Conservation (phyloP, 1,139 yeast species). For the Pichia sp. region DNA sequence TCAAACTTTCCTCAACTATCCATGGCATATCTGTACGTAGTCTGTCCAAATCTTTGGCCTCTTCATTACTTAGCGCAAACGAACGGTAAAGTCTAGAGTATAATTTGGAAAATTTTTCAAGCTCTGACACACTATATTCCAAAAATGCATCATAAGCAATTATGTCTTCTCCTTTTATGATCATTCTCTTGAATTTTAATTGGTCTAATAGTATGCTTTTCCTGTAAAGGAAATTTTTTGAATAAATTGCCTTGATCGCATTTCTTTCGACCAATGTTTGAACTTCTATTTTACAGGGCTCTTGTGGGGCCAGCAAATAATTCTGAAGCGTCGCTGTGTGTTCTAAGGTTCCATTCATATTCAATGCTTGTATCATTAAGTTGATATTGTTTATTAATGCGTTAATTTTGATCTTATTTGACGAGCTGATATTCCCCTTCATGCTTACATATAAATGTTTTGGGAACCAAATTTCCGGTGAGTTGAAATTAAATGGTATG, state of each 20-base stretch:
- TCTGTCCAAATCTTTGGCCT: conserved; percentile 38
- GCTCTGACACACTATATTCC: conserved; percentile 48
- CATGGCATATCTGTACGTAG: conserved; percentile 17
- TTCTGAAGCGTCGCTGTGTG: conserved; percentile 11
- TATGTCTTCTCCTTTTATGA: conserved; percentile 35
- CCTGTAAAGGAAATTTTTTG: conserved; percentile 31
- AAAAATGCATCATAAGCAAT: conserved; percentile 55
- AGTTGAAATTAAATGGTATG: conserved; percentile 24
- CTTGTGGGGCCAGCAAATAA: conserved; percentile 11
- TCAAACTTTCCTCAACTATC: conserved; percentile 1
- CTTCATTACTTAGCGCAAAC: conserved; percentile 40
- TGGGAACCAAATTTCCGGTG: conserved; percentile 31
- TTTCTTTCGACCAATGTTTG: conserved; percentile 23
- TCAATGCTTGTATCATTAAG: conserved; percentile 32
- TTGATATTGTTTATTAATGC: conserved; percentile 20
- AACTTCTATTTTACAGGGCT: conserved; percentile 8
- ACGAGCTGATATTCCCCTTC: conserved; percentile 31
- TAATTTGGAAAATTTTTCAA: conserved; percentile 34
- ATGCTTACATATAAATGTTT: conserved; percentile 33
- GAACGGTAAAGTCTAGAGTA: conserved; percentile 43
- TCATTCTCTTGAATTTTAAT: conserved; percentile 6
- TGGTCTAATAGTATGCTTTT: conserved; percentile 22
- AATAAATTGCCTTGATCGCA: conserved; percentile 33
- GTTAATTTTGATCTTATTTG: conserved; percentile 34
- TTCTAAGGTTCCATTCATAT: conserved; percentile 20